phyloP scores from a whole-genome alignment of 2,329 filamentous ascomycete genomes.

The Fusarium napiforme region DNA sequence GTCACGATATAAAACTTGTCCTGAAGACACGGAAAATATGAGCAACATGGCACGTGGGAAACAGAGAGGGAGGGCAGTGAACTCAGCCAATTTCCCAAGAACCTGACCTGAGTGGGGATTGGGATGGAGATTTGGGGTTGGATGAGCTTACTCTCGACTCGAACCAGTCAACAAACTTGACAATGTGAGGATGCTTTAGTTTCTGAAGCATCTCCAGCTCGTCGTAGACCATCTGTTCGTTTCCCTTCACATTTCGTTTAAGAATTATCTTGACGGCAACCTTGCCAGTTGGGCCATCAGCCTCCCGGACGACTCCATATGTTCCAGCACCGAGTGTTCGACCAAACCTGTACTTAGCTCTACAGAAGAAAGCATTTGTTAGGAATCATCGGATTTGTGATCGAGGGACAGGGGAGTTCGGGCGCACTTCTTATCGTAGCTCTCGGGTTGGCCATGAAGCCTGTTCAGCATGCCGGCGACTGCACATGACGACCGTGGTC shows the following conservation, averaged over 20 bases:
- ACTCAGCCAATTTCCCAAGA: neutral
- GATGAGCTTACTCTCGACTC: conserved; percentile 82
- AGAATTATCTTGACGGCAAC: conserved; percentile 98
- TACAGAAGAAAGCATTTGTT: conserved; percentile 50
- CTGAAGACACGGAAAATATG: conserved; percentile 56
- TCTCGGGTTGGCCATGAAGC: conserved; percentile 95
- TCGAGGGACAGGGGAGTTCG: conserved; percentile 38
- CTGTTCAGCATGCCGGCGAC: conserved; percentile 93
- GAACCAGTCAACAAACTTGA: conserved; percentile 98
- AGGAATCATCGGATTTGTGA: conserved; percentile 41
- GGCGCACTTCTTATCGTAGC: conserved; percentile 94
- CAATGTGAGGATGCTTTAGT: conserved; percentile 93
- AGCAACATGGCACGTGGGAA: conserved; percentile 8
- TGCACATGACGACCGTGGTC: conserved; percentile 52
- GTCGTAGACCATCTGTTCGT: conserved; percentile 98
- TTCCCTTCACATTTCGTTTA: conserved; percentile 99
- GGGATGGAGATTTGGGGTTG: neutral
- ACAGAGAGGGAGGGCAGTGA: conserved; percentile 2
- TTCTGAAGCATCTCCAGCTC: conserved; percentile 93
- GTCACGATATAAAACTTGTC: conserved; percentile 99
- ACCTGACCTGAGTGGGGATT: neutral
- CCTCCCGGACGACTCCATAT: conserved; percentile 97
- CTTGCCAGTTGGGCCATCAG: conserved; percentile 83
- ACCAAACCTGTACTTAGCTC: conserved; percentile 90
- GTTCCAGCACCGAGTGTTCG: conserved; percentile 95